phyloP scores from a whole-genome alignment of 805 yeast species.

The Zygoascus bituminiphila region DNA sequence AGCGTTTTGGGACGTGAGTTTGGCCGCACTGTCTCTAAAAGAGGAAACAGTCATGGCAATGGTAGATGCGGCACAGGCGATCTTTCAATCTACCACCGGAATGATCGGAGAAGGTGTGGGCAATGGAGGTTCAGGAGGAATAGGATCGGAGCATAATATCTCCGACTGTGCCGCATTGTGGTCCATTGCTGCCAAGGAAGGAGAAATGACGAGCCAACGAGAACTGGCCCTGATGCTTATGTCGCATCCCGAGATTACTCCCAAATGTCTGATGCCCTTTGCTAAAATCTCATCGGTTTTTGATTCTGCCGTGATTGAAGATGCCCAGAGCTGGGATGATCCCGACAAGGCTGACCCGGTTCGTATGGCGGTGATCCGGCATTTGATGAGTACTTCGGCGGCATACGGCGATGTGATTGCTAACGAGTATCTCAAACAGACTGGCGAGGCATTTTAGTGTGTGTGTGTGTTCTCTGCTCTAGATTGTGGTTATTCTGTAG shows the following conservation, averaged over 20 bases:
- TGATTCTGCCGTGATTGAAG: conserved; percentile 14
- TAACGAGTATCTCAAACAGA: conserved; percentile 20
- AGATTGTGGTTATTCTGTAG: no score
- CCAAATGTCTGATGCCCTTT: conserved; percentile 19
- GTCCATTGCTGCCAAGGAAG: conserved; percentile 25
- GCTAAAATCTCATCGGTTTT: conserved; percentile 19
- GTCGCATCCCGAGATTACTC: conserved; percentile 24
- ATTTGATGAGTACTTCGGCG: conserved; percentile 24
- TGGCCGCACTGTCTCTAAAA: conserved; percentile 27
- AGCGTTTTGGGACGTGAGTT: conserved; percentile 31
- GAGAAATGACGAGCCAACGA: conserved; percentile 21
- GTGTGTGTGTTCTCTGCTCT: no score
- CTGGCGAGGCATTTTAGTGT: conserved; percentile 3
- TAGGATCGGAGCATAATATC: conserved; percentile 11
- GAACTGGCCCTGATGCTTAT: conserved; percentile 24
- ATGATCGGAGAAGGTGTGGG: conserved; percentile 12
- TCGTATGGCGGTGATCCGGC: conserved; percentile 24
- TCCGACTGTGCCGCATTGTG: conserved; percentile 23
- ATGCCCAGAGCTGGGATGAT: conserved; percentile 15
- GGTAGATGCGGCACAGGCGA: conserved; percentile 19
- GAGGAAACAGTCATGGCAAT: conserved; percentile 19
- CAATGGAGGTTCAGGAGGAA: conserved; percentile 7
- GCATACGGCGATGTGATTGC: conserved; percentile 23
- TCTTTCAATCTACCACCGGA: conserved; percentile 20
- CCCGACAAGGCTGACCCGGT: conserved; percentile 23